Evolutionary conservation across 2,329 filamentous ascomycete species (phyloP), one percentile per base, ranked within the genome.

Genomic region (Ceratocystis albifundus): DNA sequence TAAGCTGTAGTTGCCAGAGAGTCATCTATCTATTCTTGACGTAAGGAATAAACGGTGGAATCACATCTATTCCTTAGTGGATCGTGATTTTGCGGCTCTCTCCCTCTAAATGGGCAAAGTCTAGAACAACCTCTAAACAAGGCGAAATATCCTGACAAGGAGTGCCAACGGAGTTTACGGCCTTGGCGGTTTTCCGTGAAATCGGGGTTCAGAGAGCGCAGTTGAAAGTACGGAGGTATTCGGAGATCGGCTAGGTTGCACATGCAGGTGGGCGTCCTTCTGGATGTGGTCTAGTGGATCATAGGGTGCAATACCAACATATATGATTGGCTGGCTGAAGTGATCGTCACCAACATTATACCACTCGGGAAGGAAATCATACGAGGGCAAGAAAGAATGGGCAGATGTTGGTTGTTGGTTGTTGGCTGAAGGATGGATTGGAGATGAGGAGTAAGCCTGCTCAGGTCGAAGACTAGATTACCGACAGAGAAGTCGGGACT

Each of bases 341-440:
- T 32, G 22, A 59, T 59, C 28, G 28, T 25, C 28, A 6, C 12
- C 12, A 59, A 59, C 28, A n/a, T 30, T n/a, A 20, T 59, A 36
- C 55, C 15, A 8, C 32, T 32, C 36, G 15, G 55, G 55, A 59
- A 36, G 20, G 48, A 17, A 55, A 30, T 59, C 55, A n/a, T 59
- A 36, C 55, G 55, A 59, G 28, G 32, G 32, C 55, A 36, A n/a
- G 28, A 17, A 30, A 59, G 17, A 59, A 36, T 59, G 55, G 55
- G 55, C 55, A 59, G 55, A 59, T 59, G 15, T 36, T 59, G 28
- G n/a, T 10, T 59, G 55, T n/a, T 32, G 55, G 55, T 2, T 30
- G 53, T 30, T 59, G 22, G 28, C 55, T n/a, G 28, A 59, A 41
- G 36, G 36, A 41, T 41, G 36, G 36, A 41, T 41, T 41, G 36